phyloP scores from a whole-genome alignment of 1,139 yeast genomes.

The Kurtzmaniella quercitrusa region DNA sequence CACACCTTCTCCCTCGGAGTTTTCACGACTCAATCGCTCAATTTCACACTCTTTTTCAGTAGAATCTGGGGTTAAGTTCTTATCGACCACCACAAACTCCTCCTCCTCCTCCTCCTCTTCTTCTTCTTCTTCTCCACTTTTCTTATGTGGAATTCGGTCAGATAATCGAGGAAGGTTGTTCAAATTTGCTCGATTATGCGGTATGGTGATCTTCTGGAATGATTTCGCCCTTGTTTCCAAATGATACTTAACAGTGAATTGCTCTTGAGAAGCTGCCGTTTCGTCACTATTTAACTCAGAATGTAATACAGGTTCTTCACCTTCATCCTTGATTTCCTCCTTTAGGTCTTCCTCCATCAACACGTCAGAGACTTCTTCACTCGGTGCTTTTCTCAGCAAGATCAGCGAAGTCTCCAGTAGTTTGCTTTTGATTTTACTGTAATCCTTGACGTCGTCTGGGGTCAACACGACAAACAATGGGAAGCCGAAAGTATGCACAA shows the following conservation, averaged over 20 bases:
- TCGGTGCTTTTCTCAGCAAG: not conserved
- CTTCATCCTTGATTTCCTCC: not conserved
- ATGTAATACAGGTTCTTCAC: not conserved
- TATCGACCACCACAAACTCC: slow-evolving; percentile 18
- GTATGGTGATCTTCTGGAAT: slow-evolving; percentile 33
- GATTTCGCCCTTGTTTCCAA: slow-evolving; percentile 2
- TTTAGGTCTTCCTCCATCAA: slow-evolving; percentile 14
- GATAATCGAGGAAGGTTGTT: slow-evolving; percentile 25
- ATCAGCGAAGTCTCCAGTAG: slow-evolving; percentile 14
- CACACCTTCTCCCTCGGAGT: not conserved
- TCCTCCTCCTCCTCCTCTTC: too few species aligned
- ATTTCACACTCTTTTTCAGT: slow-evolving; percentile 1
- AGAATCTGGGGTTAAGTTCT: slow-evolving; percentile 6
- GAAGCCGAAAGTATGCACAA: slow-evolving; percentile 51
- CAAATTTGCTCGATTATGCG: slow-evolving; percentile 29
- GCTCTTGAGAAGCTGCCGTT: slow-evolving; percentile 13
- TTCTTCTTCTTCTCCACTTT: slow-evolving; percentile 17
- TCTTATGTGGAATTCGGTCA: slow-evolving; percentile 13
- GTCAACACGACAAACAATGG: slow-evolving; percentile 69
- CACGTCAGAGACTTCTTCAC: not conserved
- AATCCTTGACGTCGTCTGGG: slow-evolving; percentile 43
- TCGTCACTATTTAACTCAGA: too few species aligned
- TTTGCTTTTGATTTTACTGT: slow-evolving; percentile 54
- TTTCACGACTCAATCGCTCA: not conserved
- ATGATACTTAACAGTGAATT: slow-evolving; percentile 12